Evolutionary conservation across 2,329 filamentous ascomycete species (phyloP).

Genomic region (Dryadomyces quercivorus): DNA sequence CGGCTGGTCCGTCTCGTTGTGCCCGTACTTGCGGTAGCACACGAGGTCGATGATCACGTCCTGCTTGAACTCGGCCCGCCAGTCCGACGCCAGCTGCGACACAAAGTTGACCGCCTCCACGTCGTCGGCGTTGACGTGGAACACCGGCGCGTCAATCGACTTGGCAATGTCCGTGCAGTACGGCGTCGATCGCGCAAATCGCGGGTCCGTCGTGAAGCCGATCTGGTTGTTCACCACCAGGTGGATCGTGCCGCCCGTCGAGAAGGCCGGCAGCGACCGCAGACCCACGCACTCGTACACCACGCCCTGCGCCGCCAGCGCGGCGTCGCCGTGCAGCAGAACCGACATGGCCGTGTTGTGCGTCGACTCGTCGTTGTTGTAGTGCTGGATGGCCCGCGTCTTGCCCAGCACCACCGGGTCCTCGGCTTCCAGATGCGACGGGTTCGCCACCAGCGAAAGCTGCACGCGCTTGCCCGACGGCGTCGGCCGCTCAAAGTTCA

Average conservation of each 20-base stretch:
- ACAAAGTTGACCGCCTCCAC: conserved; percentile 98
- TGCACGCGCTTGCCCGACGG: conserved; percentile 99
- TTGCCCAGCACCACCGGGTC: conserved; percentile 97
- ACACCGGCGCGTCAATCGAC: conserved; percentile 93
- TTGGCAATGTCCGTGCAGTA: conserved; percentile 99
- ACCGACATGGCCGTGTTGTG: conserved; percentile 91
- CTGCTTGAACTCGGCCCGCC: conserved; percentile 96
- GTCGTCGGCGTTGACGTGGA: conserved; percentile 98
- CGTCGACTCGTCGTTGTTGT: conserved; percentile 90
- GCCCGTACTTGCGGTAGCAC: conserved; percentile 97
- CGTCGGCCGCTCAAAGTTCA: conserved; percentile 99
- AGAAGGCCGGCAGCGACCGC: conserved; percentile 89
- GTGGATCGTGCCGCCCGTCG: conserved; percentile 93
- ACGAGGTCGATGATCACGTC: conserved; percentile 97
- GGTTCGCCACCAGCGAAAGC: conserved; percentile 94
- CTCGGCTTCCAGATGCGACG: conserved; percentile 94
- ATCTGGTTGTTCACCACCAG: conserved; percentile 99
- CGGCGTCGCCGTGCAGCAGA: conserved; percentile 90
- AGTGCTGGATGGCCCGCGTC: conserved; percentile 95
- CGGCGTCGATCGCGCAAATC: conserved; percentile 90
- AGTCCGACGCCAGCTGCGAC: conserved; percentile 92
- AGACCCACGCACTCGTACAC: conserved; percentile 99
- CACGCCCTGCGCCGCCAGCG: conserved; percentile 90
- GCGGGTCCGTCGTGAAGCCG: conserved; percentile 96
- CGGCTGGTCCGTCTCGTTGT: conserved; percentile 99